Evolutionary conservation across 2,329 filamentous ascomycete species (phyloP).

Genomic region (Colletotrichum limetticola): DNA sequence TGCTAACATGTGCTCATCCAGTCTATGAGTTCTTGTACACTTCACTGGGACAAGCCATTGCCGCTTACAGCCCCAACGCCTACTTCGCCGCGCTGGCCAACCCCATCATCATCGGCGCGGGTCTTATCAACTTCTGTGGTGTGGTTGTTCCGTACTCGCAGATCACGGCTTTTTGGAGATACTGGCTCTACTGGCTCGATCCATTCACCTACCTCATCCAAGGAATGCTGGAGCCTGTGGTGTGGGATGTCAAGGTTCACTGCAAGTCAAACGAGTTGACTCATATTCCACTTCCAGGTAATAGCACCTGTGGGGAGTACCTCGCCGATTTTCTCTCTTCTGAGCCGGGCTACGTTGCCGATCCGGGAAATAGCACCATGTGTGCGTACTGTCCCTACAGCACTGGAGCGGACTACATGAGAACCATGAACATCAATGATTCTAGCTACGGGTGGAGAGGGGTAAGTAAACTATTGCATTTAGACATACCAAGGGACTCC

Average conservation of each 20-base stretch:
- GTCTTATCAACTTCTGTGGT: constrained; percentile 46
- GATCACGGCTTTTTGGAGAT: constrained; percentile 41
- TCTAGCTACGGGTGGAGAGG: constrained; percentile 36
- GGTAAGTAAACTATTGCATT: constrained; percentile 20
- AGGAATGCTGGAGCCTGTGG: constrained; percentile 47
- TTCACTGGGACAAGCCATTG: constrained; percentile 54
- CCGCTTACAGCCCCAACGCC: constrained; percentile 61
- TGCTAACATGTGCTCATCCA: neutral
- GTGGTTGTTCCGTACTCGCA: constrained; percentile 39
- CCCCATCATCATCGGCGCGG: constrained; percentile 54
- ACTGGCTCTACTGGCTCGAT: constrained; percentile 53
- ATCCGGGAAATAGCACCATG: constrained; percentile 3
- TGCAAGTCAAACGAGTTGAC: constrained; percentile 46
- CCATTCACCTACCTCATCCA: constrained; percentile 55
- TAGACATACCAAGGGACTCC: neutral
- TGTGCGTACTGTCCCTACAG: constrained; percentile 36
- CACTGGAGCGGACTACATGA: constrained; percentile 35
- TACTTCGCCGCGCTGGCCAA: constrained; percentile 60
- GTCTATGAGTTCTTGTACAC: constrained; percentile 54
- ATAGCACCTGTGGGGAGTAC: constrained; percentile 10
- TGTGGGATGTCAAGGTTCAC: constrained; percentile 51
- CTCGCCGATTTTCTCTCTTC: neutral
- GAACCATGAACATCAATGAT: constrained; percentile 36
- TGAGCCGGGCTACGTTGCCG: neutral
- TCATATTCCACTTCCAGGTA: neutral